phyloP scores from a whole-genome alignment of 192 early-diverging fungal species.

The Backusella mclennaniae region DNA sequence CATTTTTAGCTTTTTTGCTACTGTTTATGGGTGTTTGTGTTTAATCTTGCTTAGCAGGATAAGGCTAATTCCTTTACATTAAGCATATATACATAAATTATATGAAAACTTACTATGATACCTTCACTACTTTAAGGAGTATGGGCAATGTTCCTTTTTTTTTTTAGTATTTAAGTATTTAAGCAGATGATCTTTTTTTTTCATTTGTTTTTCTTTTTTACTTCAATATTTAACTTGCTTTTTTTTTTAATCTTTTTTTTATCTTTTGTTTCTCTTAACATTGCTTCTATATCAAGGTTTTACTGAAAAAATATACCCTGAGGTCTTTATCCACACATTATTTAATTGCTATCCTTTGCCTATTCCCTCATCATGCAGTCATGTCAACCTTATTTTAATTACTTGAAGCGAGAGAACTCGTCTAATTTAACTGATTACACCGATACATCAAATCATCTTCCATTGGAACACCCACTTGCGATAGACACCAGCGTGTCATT shows the following conservation, averaged over 20 bases:
- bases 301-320: background rate
- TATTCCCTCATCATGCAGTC: background rate
- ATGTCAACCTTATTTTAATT: background rate
- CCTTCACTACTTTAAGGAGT: conserved; percentile 6
- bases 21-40: background rate
- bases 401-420: background rate
- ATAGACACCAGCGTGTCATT: background rate
- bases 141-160: background rate
- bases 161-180: background rate
- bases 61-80: background rate
- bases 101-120: background rate
- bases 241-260: background rate
- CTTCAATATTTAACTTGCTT: background rate
- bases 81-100: background rate
- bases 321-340: background rate
- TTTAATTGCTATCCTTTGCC: background rate
- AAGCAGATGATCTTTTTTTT: background rate
- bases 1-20: background rate
- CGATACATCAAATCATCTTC: background rate
- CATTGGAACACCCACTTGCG: background rate
- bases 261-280: background rate
- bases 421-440: background rate
- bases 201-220: background rate
- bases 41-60: background rate
- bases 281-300: background rate